A percentile compares a stretch with the other conserved stretches of the same genome.
These are phyloP conservation scores for Schwanniomyces sp. DNA, from an alignment of 805 yeast genomes.

Conservation along the genomic window DNA sequence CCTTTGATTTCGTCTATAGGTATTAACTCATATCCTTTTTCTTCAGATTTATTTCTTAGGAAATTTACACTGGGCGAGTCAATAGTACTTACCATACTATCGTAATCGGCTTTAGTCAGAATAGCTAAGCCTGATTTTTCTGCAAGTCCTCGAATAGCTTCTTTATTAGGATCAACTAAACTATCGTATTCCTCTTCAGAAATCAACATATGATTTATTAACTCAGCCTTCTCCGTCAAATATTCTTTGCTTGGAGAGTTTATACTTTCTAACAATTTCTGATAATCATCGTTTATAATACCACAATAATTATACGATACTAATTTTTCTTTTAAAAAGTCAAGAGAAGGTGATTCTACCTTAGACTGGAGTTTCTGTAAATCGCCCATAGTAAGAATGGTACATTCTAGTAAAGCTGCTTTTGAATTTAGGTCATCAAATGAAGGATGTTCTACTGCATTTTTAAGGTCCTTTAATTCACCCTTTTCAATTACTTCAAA, in stretches of 20 bases:
- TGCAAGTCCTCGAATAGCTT: constrained; percentile 18
- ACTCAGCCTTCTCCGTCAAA: constrained; percentile 18
- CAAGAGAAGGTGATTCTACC: constrained; percentile 10
- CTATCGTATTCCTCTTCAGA: constrained; percentile 8
- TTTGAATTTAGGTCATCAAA: constrained; percentile 20
- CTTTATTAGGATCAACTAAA: constrained; percentile 7
- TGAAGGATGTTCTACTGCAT: constrained; percentile 21
- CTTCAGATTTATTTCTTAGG: constrained; percentile 21
- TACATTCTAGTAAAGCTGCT: constrained; percentile 14
- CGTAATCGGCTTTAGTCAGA: constrained; percentile 10
- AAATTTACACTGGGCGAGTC: constrained; percentile 16
- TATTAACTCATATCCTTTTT: constrained; percentile 11
- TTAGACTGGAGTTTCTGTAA: constrained; percentile 6
- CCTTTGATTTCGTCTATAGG: constrained; percentile 10
- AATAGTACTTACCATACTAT: constrained; percentile 6
- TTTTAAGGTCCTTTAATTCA: constrained; percentile 9
- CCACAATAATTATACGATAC: constrained; percentile 18
- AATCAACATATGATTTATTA: constrained; percentile 9
- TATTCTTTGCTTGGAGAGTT: constrained; percentile 21
- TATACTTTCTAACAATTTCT: constrained; percentile 6
- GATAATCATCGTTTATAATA: constrained; percentile 8
- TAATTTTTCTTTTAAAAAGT: constrained; percentile 1
- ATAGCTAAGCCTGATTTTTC: constrained; percentile 11
- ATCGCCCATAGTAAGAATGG: constrained; percentile 4
- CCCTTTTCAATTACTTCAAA: constrained; percentile 17